A percentile compares a stretch with the other conserved stretches of the same genome.
These are phyloP conservation scores for Harringtonia aguacate DNA, from an alignment of 2,329 filamentous ascomycete genomes.

Conservation along the genomic window DNA sequence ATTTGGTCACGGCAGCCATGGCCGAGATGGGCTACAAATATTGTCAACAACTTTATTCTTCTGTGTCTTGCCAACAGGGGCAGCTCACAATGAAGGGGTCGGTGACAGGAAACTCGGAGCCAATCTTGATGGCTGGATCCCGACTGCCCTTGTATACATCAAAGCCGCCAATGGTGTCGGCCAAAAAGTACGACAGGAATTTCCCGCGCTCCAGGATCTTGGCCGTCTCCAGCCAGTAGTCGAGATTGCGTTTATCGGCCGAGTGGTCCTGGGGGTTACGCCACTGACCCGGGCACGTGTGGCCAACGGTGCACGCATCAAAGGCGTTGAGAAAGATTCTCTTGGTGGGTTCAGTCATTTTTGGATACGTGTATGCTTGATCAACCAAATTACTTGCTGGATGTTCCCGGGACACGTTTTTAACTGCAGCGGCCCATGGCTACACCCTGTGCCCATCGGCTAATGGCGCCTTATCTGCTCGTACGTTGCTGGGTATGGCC, in stretches of 20 bases:
- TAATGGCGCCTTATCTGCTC: no score
- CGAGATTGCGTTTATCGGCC: not conserved
- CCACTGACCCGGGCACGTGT: conserved; percentile 6
- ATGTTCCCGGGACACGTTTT: no score
- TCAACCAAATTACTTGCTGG: no score
- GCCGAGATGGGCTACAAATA: conserved; percentile 6
- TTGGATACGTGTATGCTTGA: no score
- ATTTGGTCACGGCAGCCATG: conserved; percentile 9
- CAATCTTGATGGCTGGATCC: conserved; percentile 3
- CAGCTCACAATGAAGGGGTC: not conserved
- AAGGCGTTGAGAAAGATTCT: not conserved
- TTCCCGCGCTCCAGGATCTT: conserved; percentile 3
- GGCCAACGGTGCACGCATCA: not conserved
- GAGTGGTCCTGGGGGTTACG: conserved; percentile 1
- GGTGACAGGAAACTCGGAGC: not conserved
- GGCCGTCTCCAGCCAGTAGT: conserved; percentile 2
- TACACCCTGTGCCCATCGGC: no score
- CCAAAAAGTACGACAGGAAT: conserved; percentile 6
- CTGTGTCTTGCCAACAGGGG: no score
- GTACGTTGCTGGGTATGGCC: no score
- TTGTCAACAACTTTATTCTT: no score
- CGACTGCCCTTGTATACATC: conserved; percentile 6
- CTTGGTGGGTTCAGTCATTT: not conserved
- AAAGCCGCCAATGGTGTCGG: conserved; percentile 7
- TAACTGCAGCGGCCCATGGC: no score